Conservation (phyloP, 345 rosid species). For the Adansonia digitata region DNA sequence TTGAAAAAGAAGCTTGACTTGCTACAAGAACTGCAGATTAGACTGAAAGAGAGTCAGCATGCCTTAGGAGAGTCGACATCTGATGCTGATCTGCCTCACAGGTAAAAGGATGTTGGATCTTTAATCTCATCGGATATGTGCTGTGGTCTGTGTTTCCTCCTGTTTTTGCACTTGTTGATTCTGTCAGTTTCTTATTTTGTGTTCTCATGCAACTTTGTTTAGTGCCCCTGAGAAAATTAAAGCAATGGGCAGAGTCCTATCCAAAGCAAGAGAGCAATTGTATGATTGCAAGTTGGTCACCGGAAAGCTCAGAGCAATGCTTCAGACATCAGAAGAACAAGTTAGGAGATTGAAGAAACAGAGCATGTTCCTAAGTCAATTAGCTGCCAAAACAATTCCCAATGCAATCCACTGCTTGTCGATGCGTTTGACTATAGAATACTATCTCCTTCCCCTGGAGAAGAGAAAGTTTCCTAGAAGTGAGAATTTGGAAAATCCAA, state of each 20-base stretch:
- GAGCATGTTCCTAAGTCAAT: slow-evolving; percentile 96
- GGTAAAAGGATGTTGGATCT: slow-evolving; percentile 37
- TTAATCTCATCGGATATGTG: neutral
- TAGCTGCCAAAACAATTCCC: slow-evolving; percentile 98
- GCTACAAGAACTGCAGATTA: slow-evolving; percentile 64
- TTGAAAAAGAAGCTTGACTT: slow-evolving; percentile 64
- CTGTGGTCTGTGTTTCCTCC: slow-evolving; percentile 1
- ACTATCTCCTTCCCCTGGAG: slow-evolving; percentile 81
- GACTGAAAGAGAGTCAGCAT: slow-evolving; percentile 84
- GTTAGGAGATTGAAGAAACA: slow-evolving; percentile 98
- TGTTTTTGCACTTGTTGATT: slow-evolving; percentile 10
- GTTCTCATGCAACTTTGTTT: slow-evolving; percentile 15
- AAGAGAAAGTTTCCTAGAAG: slow-evolving; percentile 83
- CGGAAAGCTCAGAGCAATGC: slow-evolving; percentile 97
- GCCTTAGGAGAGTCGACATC: slow-evolving; percentile 64
- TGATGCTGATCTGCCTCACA: slow-evolving; percentile 75
- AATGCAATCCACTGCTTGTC: slow-evolving; percentile 95
- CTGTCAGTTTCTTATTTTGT: slow-evolving; percentile 9
- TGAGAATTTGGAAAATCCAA: slow-evolving; percentile 83
- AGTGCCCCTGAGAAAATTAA: slow-evolving; percentile 83
- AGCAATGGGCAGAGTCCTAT: slow-evolving; percentile 82
- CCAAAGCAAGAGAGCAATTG: slow-evolving; percentile 74
- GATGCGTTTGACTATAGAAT: slow-evolving; percentile 92
- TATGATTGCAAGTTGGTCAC: slow-evolving; percentile 95
- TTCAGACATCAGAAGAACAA: slow-evolving; percentile 93